phyloP scores from a whole-genome alignment of 345 rosid species.

The Populus davidiana region DNA sequence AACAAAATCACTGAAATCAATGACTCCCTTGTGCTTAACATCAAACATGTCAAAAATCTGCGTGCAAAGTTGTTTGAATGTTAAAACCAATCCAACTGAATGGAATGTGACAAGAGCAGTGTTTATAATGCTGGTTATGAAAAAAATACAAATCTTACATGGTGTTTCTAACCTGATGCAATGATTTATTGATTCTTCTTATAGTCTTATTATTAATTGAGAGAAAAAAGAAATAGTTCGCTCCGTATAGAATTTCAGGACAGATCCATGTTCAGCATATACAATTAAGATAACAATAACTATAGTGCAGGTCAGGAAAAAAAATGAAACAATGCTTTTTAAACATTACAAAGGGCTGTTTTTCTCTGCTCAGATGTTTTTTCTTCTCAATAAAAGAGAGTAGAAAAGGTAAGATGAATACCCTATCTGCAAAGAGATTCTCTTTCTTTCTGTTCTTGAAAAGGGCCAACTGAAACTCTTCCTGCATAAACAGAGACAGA shows the following conservation, averaged over 20 bases:
- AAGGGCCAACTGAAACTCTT: conserved; percentile 91
- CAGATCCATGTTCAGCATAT: neutral
- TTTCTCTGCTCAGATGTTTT: neutral
- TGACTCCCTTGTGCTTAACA: conserved; percentile 81
- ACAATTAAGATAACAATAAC: neutral
- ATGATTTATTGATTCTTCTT: no score
- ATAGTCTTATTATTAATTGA: neutral
- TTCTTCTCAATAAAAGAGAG: neutral
- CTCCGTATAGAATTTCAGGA: neutral
- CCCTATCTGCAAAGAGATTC: conserved; percentile 92
- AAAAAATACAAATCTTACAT: neutral
- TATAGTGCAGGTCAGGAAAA: neutral
- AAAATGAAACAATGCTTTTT: neutral
- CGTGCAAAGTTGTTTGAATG: conserved; percentile 16
- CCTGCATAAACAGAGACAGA: conserved; percentile 46
- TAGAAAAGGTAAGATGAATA: conserved; percentile 18
- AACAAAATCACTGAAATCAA: conserved; percentile 94
- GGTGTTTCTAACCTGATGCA: neutral
- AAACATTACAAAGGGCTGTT: neutral
- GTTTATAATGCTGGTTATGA: neutral
- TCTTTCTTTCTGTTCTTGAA: conserved; percentile 90
- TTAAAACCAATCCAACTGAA: conserved; percentile 2
- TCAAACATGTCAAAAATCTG: conserved; percentile 96
- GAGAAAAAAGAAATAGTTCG: neutral
- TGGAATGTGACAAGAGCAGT: neutral